Evolutionary conservation across 257 asterid genomes (phyloP), one percentile per base, ranked within the genome.

Genomic region (Scutellaria baicalensis): DNA sequence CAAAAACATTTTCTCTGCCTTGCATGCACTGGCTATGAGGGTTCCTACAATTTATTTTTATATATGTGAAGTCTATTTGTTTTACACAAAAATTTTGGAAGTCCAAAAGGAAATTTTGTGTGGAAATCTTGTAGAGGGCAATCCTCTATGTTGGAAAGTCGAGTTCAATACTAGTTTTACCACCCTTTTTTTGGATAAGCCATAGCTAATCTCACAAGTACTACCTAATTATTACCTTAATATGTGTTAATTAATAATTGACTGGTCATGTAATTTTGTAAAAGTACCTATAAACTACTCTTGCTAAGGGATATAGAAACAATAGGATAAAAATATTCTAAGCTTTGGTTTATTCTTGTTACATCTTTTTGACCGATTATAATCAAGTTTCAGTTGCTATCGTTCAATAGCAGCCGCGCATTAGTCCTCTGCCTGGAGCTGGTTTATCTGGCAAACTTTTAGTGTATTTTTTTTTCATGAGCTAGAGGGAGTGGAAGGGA

Each of bases 101-200:
- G 56, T 48, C 31, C 27, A 40, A 57, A 38, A 33, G 69, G 17
- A 27, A 44, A 18, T 43, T 1, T 20, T 12, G 12, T 1, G 40
- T 17, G 14, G 23, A 9, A 33, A 52, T 13, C 14, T 23, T 33
- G 11, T 75, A 52, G 3, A 8, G 3, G 39, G 68, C 12, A 16
- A 20, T 14, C 57, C 47, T 10, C 50, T 57, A 18, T 55, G 45
- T 38, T 57, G 23, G 51, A 43, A 16, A 9, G 33, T 20, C 9
- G 44, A 49, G 69, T 77, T 71, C 40, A 50, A 2, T 50, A 33
- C 59, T 66, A 49, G 70, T 51, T 45, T 33, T 71, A 27, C 23
- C 47, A 16, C 43, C 62, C 5, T 27, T 31, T 17, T 23, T 35
- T 49, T 48, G 69, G 36, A 38, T 14, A 51, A 21, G 21, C 52